Evolutionary conservation across 2,329 filamentous ascomycete species (phyloP).

Genomic region (Botrytis paeoniae): DNA sequence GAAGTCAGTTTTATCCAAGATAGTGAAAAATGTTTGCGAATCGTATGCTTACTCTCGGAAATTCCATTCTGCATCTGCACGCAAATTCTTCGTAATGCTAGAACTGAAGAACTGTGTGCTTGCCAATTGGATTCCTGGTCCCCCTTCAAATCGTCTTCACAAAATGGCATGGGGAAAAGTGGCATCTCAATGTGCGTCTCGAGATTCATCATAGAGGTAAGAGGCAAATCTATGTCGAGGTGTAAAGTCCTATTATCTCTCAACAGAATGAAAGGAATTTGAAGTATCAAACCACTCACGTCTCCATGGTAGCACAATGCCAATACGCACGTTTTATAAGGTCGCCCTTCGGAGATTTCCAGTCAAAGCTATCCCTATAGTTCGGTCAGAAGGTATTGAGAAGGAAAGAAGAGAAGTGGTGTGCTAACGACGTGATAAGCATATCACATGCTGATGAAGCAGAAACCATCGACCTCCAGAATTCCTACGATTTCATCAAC

Average conservation of each 20-base stretch:
- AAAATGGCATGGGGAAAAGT: conserved; percentile 48
- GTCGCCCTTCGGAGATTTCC: conserved; percentile 48
- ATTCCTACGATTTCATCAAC: conserved; percentile 46
- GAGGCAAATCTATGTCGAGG: conserved; percentile 56
- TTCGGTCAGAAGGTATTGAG: conserved; percentile 2
- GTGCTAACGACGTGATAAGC: conserved; percentile 50
- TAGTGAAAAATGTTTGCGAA: neutral
- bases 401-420: too few relatives aligned
- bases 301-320: conserved; percentile 55
- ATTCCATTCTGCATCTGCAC: conserved; percentile 52
- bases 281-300: conserved; percentile 40
- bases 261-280: neutral
- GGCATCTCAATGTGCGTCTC: conserved; percentile 55
- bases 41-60: conserved; percentile 46
- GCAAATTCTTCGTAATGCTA: conserved; percentile 53
- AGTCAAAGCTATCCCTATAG: conserved; percentile 44
- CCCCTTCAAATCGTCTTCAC: conserved; percentile 46
- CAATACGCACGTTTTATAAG: conserved; percentile 55
- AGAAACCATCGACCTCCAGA: conserved; percentile 55
- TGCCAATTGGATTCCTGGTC: conserved; percentile 54
- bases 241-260: conserved; percentile 41
- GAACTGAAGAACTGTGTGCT: conserved; percentile 58
- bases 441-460: conserved; percentile 57
- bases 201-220: conserved; percentile 52
- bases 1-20: neutral